These are phyloP conservation scores for Kwoniella pini DNA, from an alignment of 768 basidiomycete genomes.

Conservation along the genomic window DNA sequence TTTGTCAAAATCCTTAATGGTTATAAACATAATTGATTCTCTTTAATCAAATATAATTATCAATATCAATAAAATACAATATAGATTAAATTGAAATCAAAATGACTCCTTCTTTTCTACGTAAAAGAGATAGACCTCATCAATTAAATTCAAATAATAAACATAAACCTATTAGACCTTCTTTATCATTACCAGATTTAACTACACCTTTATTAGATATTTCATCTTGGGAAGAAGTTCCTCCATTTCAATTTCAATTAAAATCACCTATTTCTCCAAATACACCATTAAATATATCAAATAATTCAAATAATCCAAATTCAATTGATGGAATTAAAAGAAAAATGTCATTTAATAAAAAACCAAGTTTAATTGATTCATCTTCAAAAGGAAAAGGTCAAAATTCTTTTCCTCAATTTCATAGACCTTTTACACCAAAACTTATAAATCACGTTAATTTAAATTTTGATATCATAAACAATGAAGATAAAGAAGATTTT, in stretches of 20 bases:
- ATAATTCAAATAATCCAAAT: too few species aligned
- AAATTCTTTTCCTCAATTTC: slow-evolving; percentile 24
- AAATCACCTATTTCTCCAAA: not conserved
- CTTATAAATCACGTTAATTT: not conserved
- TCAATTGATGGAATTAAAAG: not conserved
- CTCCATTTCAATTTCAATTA: slow-evolving; percentile 18
- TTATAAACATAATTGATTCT: not conserved
- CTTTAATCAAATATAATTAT: too few species aligned
- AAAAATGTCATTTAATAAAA: not conserved
- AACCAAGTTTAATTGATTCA: not conserved
- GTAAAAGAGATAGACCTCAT: slow-evolving; percentile 5
- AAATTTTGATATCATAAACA: not conserved
- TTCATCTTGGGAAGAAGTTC: slow-evolving; percentile 36
- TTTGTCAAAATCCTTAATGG: slow-evolving; percentile 1
- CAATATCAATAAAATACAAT: too few species aligned
- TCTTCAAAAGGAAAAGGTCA: too few species aligned
- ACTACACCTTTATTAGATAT: slow-evolving; percentile 41
- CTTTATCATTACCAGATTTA: slow-evolving; percentile 44
- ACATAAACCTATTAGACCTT: slow-evolving; percentile 21
- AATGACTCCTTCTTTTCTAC: slow-evolving; percentile 11
- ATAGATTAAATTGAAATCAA: too few species aligned
- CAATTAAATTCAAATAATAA: not conserved
- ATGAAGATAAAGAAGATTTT: slow-evolving; percentile 11
- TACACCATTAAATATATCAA: not conserved
- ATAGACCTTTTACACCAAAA: slow-evolving; percentile 36